A percentile compares a stretch with the other conserved stretches of the same genome.
Evolutionary conservation across 495 filamentous ascomycete genomes (phyloP).

Genomic region (Penicillium angulare): DNA sequence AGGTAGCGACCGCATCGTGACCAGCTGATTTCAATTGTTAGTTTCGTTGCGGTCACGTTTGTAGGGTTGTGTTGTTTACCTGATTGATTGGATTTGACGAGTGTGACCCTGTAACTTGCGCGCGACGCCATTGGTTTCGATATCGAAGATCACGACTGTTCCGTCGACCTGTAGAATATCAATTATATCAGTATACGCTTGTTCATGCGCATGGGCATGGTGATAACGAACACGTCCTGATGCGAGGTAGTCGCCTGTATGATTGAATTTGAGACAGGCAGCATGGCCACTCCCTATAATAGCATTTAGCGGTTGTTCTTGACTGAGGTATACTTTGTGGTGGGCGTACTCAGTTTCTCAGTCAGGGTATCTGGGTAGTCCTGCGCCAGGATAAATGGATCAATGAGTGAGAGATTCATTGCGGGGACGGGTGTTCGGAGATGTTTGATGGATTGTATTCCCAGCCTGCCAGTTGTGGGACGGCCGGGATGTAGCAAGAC

Average conservation of each 20-base stretch:
- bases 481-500: no score
- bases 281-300: constrained; percentile 62
- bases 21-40: constrained; percentile 62
- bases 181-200: neutral
- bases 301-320: neutral
- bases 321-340: neutral
- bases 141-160: constrained; percentile 91
- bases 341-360: constrained; percentile 65
- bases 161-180: constrained; percentile 64
- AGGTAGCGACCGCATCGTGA: constrained; percentile 87
- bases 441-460: neutral
- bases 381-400: constrained; percentile 84
- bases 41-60: neutral
- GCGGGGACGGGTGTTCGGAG: constrained; percentile 9
- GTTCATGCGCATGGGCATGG: no score
- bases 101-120: constrained; percentile 91
- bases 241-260: constrained; percentile 88
- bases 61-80: constrained; percentile 28
- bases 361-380: constrained; percentile 90
- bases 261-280: constrained; percentile 81
- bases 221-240: constrained; percentile 70
- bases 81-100: constrained; percentile 81
- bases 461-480: constrained; percentile 5
- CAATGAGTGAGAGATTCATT: constrained; percentile 79
- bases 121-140: constrained; percentile 94